Conservation (phyloP, 2,329 filamentous ascomycete genomes). For the Sporothrix brunneoviolacea region DNA sequence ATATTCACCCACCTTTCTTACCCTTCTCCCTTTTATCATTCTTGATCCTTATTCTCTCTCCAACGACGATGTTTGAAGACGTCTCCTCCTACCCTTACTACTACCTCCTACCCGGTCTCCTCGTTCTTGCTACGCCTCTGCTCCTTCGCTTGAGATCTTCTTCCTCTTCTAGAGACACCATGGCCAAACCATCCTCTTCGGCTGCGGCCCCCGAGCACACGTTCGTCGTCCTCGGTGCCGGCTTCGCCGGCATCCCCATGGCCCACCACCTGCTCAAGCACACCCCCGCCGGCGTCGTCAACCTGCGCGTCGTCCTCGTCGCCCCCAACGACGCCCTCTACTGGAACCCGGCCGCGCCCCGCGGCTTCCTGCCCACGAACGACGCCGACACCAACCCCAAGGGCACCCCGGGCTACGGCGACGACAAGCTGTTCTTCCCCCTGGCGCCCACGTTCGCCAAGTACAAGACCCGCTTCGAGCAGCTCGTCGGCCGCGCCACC, state of each 20-base stretch:
- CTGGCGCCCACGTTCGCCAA: conserved; percentile 42
- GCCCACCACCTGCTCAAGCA: conserved; percentile 46
- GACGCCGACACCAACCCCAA: conserved; percentile 21
- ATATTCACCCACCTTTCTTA: neutral
- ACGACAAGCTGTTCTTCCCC: conserved; percentile 35
- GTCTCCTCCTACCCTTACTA: conserved; percentile 6
- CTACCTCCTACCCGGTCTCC: conserved; percentile 10
- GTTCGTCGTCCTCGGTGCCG: conserved; percentile 45
- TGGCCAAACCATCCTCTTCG: neutral
- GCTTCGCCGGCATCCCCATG: conserved; percentile 38
- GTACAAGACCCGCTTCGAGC: conserved; percentile 42
- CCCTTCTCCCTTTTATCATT: no score
- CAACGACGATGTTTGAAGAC: neutral
- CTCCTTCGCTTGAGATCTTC: conserved; percentile 2
- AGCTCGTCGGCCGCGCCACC: conserved; percentile 43
- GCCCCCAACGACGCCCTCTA: conserved; percentile 23
- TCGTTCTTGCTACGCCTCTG: conserved; percentile 10
- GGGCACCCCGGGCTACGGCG: conserved; percentile 10
- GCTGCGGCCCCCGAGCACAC: conserved; percentile 18
- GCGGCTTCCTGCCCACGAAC: conserved; percentile 22
- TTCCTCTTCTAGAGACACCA: neutral
- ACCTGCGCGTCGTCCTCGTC: conserved; percentile 26
- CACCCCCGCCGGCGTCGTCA: conserved; percentile 31
- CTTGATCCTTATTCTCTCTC: neutral
- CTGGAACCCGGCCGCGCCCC: conserved; percentile 21